phyloP scores from a whole-genome alignment of 306 rosid genomes.

The Quillaja saponaria region DNA sequence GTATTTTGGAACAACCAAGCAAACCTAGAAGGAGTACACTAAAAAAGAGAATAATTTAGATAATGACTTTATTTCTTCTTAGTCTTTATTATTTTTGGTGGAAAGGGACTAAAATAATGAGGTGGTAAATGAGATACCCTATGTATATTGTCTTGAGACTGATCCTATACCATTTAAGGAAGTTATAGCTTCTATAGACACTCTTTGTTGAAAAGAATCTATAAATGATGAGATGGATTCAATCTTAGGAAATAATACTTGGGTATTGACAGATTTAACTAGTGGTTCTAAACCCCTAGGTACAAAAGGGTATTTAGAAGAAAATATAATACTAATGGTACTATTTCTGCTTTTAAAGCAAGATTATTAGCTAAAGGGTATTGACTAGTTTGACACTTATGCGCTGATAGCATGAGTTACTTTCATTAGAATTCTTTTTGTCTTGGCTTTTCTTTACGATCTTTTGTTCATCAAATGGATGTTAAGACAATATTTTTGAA shows the following conservation, averaged over 20 bases:
- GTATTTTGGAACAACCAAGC: too few species aligned
- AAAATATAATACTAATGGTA: too few species aligned
- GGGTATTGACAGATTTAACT: not conserved
- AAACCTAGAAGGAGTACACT: not conserved
- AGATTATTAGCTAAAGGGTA: not conserved
- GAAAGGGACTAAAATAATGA: not conserved
- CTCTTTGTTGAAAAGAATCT: not conserved
- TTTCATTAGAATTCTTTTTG: not conserved
- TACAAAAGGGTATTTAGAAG: not conserved
- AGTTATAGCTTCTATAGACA: not conserved
- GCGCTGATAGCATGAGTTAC: not conserved
- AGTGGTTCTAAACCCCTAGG: not conserved
- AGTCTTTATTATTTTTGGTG: not conserved
- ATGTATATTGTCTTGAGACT: not conserved
- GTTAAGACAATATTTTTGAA: not conserved
- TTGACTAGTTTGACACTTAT: not conserved
- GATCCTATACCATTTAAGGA: not conserved
- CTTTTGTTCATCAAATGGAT: not conserved
- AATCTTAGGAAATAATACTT: not conserved
- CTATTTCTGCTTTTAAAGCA: not conserved
- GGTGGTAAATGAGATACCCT: not conserved
- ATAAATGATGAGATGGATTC: not conserved
- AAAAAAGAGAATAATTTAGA: not conserved
- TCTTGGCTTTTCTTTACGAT: not conserved
- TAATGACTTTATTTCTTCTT: not conserved